Percentiles rank a stretch among this genome's conserved stretches.
These are phyloP conservation scores for Penicillium nucicola DNA, from an alignment of 495 filamentous ascomycete species.

Conservation along the genomic window DNA sequence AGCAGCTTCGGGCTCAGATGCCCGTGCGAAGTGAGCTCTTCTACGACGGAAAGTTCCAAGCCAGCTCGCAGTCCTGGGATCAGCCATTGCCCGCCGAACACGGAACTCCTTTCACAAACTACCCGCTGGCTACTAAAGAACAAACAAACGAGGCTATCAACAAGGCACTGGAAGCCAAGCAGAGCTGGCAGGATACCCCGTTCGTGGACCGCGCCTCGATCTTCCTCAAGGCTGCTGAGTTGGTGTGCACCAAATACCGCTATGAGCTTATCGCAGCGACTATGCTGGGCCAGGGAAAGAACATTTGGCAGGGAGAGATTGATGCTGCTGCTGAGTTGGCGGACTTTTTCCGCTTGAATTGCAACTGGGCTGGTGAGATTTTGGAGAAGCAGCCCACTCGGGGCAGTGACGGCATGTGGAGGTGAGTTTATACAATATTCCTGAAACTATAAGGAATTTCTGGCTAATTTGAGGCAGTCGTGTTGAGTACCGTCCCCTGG, in stretches of 20 bases:
- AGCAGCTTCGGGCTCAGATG: conserved; percentile 44
- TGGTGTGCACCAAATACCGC: conserved; percentile 84
- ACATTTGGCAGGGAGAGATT: conserved; percentile 96
- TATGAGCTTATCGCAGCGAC: conserved; percentile 92
- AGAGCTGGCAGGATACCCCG: conserved; percentile 74
- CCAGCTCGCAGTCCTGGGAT: conserved; percentile 20
- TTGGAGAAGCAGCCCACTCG: conserved; percentile 70
- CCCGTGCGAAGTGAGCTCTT: conserved; percentile 45
- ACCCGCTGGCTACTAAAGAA: conserved; percentile 66
- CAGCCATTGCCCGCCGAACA: conserved; percentile 79
- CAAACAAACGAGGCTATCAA: conserved; percentile 73
- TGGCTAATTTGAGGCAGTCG: conserved; percentile 33
- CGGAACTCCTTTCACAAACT: conserved; percentile 64
- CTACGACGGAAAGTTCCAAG: conserved; percentile 56
- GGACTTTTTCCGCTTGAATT: conserved; percentile 86
- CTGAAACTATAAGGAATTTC: neutral
- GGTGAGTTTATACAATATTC: conserved; percentile 30
- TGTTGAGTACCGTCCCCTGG: conserved; percentile 76
- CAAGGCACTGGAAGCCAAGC: conserved; percentile 76
- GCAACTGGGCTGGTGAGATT: conserved; percentile 71
- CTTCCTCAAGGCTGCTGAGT: conserved; percentile 91
- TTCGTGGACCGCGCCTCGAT: conserved; percentile 88
- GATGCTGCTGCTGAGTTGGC: conserved; percentile 88
- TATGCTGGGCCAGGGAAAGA: conserved; percentile 95
- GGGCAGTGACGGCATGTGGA: conserved; percentile 63